Conservation (phyloP, 257 asterid species). For the Salvia splendens region DNA sequence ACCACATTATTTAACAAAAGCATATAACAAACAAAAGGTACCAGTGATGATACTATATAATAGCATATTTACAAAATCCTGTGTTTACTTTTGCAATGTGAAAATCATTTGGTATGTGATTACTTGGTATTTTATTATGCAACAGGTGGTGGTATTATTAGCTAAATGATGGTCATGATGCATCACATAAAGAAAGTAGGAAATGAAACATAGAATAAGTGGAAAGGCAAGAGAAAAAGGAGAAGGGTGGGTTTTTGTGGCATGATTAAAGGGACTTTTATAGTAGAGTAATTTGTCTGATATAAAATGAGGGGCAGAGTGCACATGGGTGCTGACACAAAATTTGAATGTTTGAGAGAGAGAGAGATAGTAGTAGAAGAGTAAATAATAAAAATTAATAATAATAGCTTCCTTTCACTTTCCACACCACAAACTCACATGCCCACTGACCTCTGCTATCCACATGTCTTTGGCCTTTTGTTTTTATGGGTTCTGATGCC, state of each 20-base stretch:
- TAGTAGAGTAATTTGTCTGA: constrained; percentile 44
- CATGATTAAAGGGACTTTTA: constrained; percentile 40
- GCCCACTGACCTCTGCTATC: constrained; percentile 34
- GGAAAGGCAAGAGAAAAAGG: not conserved
- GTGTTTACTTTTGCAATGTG: constrained; percentile 8
- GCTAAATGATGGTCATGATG: constrained; percentile 19
- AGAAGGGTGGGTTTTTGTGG: constrained; percentile 31
- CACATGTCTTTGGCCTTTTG: constrained; percentile 47
- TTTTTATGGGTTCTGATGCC: constrained; percentile 36
- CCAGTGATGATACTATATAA: constrained; percentile 37
- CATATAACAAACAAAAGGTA: constrained; percentile 52
- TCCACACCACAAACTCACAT: constrained; percentile 45
- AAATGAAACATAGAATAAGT: not conserved
- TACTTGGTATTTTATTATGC: not conserved
- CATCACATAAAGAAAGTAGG: constrained; percentile 12
- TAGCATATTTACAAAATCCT: constrained; percentile 32
- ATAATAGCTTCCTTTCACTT: constrained; percentile 44
- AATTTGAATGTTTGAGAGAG: constrained; percentile 26
- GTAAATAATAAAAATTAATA: constrained; percentile 5
- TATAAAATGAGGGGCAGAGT: constrained; percentile 41
- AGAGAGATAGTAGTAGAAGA: not conserved
- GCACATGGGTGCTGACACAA: constrained; percentile 53
- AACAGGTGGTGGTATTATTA: constrained; percentile 8
- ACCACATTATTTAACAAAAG: constrained; percentile 57
- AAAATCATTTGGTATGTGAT: constrained; percentile 14